phyloP scores from a whole-genome alignment of 2,329 filamentous ascomycete species.

The Colletotrichum orchidophilum region DNA sequence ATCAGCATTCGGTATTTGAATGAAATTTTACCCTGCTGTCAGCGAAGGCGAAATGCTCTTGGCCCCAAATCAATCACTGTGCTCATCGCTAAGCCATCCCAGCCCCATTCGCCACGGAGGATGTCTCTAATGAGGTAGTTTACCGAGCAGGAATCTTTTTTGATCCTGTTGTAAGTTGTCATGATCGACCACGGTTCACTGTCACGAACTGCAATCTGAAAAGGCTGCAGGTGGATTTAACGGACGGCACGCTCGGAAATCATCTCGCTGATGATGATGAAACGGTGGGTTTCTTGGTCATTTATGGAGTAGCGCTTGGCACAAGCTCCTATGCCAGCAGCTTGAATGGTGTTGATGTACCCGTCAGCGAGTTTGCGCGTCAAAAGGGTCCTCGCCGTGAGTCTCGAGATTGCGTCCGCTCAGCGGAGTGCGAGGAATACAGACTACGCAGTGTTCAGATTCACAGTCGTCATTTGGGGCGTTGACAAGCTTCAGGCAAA shows the following conservation, averaged over 20 bases:
- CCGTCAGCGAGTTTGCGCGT: slow-evolving; percentile 68
- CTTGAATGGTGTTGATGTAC: slow-evolving; percentile 67
- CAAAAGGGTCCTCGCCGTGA: slow-evolving; percentile 83
- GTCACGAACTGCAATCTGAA: slow-evolving; percentile 54
- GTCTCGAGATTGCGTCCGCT: slow-evolving; percentile 87
- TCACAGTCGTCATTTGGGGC: neutral
- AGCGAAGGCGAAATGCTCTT: slow-evolving; percentile 40
- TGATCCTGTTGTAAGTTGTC: slow-evolving; percentile 58
- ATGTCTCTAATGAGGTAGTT: slow-evolving; percentile 49
- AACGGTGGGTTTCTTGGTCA: slow-evolving; percentile 66
- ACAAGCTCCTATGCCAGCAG: slow-evolving; percentile 51
- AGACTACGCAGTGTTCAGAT: neutral
- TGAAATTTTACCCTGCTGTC: neutral
- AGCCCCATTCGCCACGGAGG: slow-evolving; percentile 55
- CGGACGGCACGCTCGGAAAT: slow-evolving; percentile 42
- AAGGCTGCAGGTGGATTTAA: slow-evolving; percentile 54
- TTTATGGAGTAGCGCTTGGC: slow-evolving; percentile 72
- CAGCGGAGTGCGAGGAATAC: slow-evolving; percentile 53
- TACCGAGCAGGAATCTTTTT: slow-evolving; percentile 53
- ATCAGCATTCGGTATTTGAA: slow-evolving; percentile 32
- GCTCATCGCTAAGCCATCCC: slow-evolving; percentile 56
- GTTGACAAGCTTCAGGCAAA: neutral
- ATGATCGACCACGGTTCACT: slow-evolving; percentile 55
- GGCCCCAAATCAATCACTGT: slow-evolving; percentile 55
- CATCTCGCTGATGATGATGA: slow-evolving; percentile 39